A percentile compares a stretch with the other conserved stretches of the same genome.
phyloP scores from a whole-genome alignment of 306 rosid genomes.

The Boehmeria nivea region DNA sequence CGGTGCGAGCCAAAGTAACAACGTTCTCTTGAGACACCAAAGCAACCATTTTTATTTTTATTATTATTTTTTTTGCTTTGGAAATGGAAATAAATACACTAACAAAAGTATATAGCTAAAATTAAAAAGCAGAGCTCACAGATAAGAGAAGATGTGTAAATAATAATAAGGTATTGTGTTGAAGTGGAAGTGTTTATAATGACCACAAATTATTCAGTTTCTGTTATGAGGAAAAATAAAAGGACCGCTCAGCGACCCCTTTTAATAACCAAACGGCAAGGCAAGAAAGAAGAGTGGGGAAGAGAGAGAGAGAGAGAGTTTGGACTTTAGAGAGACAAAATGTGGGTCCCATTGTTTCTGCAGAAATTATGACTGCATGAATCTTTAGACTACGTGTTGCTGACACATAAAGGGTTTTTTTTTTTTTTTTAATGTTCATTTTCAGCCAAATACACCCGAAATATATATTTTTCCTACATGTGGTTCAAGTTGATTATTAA shows the following conservation, averaged over 20 bases:
- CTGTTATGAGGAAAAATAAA: constrained; percentile 1
- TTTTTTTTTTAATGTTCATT: no score
- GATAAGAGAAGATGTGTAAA: no score
- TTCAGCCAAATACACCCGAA: no score
- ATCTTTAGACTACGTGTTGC: constrained; percentile 1
- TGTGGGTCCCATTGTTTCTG: constrained; percentile 2
- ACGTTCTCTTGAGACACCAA: constrained; percentile 57
- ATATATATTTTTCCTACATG: no score
- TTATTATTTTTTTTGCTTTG: background rate
- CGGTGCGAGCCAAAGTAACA: constrained; percentile 87
- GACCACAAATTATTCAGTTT: constrained; percentile 9
- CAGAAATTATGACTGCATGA: constrained; percentile 1
- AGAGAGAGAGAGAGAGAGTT: background rate
- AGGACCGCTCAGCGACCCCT: background rate
- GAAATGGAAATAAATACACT: background rate
- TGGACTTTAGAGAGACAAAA: no score
- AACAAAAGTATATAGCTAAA: background rate
- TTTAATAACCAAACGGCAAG: background rate
- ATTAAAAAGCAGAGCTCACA: background rate
- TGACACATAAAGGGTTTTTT: background rate
- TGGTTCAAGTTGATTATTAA: no score
- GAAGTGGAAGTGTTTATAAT: background rate
- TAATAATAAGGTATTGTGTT: no score
- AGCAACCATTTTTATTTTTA: constrained; percentile 51
- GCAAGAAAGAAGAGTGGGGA: background rate